Evolutionary conservation across 805 yeast genomes (phyloP), one percentile per base, ranked within the genome.

Genomic region (Candida taoyuanica): DNA sequence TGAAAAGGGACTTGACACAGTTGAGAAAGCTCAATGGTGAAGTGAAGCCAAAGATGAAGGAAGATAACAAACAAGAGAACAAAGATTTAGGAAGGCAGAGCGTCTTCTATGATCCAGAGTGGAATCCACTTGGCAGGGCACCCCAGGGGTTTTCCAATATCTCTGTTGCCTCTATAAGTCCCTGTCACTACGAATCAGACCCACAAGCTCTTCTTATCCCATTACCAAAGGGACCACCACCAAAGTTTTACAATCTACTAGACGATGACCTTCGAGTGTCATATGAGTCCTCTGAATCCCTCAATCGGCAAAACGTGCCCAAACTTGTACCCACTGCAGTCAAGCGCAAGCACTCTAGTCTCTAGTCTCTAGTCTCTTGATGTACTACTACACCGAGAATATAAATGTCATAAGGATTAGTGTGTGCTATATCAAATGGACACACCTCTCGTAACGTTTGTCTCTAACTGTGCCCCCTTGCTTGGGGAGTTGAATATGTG

Each of bases 21-120:
- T 60, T 67, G 16, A 43, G 49, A 17, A 63, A 59, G 43, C 53
- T 24, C 47, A 25, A 29, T 37, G 29, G 52, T 39, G 32, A 43
- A 27, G 13, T 19, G 34, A 33, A 14, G 9, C 30, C 14, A 15
- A n/a, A 15, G 5, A 25, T 7, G 33, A 26, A 31, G 28, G 20
- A 17, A n/a, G 27, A 24, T n/a, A 29, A 16, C 20, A 17, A 6
- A 13, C 16, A 17, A 2, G 33, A 26, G 8, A 24, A 21, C 1
- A 21, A 18, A 41, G 43, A 64, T 52, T 58, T 73, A 49, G 81
- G 78, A 2, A 50, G 47, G 20, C 59, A 65, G 27, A 77, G 85
- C 7, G 63, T 78, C 2, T 81, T 73, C 52, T 78, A 74, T 56
- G 81, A 81, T 48, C 78, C 81, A 5, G 85, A 80, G 44, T 69